Evolutionary conservation across 805 yeast genomes (phyloP).

Genomic region (Lipomyces japonicus): DNA sequence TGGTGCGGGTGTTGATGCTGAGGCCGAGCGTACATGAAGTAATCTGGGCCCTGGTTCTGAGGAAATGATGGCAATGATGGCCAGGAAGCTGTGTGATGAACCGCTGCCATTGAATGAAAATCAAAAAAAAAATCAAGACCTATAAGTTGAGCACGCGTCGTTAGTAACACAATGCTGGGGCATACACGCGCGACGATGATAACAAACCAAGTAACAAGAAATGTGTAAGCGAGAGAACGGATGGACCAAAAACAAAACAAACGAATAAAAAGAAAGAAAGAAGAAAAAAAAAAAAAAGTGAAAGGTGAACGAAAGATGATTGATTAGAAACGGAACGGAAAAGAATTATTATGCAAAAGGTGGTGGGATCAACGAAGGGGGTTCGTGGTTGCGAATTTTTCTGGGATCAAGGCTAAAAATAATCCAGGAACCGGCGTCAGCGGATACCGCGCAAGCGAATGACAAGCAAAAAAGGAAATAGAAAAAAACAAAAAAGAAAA

Average conservation of each 20-base stretch:
- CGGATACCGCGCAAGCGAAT: not conserved
- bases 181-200: too few relatives aligned
- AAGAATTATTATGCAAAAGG: too few relatives aligned
- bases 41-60: not conserved
- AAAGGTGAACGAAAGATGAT: conserved; percentile 11
- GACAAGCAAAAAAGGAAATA: not conserved
- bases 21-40: conserved; percentile 1
- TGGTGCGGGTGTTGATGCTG: conserved; percentile 2
- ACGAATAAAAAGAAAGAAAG: not conserved
- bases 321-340: too few relatives aligned
- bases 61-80: not conserved
- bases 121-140: too few relatives aligned
- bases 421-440: conserved; percentile 17
- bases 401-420: conserved; percentile 10
- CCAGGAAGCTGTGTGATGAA: not conserved
- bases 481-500: not conserved
- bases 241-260: not conserved
- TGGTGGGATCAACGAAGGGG: too few relatives aligned
- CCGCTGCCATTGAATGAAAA: not conserved
- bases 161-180: too few relatives aligned
- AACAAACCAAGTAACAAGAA: too few relatives aligned
- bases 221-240: too few relatives aligned
- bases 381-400: too few relatives aligned
- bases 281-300: conserved; percentile 1
- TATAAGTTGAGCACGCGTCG: too few relatives aligned